Conservation (phyloP, 805 yeast species). For the Pichia ethanolica region DNA sequence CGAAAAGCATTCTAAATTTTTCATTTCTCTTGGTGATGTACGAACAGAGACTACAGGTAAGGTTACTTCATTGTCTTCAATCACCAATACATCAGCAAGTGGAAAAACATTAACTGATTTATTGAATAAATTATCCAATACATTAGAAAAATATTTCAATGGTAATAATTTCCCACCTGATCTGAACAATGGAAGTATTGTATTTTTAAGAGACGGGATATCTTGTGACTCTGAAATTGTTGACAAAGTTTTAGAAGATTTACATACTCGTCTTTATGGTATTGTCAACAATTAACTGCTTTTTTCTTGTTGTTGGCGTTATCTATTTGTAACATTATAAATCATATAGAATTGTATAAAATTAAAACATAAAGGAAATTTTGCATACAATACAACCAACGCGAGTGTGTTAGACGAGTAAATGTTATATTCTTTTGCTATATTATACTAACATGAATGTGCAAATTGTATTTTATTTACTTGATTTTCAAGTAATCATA, state of each 20-base stretch:
- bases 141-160: slow-evolving; percentile 12
- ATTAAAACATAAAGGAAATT: too few species aligned
- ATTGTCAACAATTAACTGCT: background rate
- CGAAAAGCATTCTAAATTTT: slow-evolving; percentile 15
- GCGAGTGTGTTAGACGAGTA: too few species aligned
- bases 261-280: slow-evolving; percentile 4
- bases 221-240: slow-evolving; percentile 21
- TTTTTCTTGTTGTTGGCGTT: too few species aligned
- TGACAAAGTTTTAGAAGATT: slow-evolving; percentile 9
- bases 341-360: too few species aligned
- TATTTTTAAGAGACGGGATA: slow-evolving; percentile 19
- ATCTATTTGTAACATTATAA: too few species aligned
- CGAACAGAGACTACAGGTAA: background rate
- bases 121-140: slow-evolving; percentile 7
- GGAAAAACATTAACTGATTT: slow-evolving; percentile 12
- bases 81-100: background rate
- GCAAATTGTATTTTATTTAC: too few species aligned
- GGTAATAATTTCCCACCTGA: slow-evolving; percentile 14
- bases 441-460: too few species aligned
- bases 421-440: too few species aligned
- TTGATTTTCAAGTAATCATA: background rate
- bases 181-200: slow-evolving; percentile 10
- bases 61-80: background rate
- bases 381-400: too few species aligned
- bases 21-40: slow-evolving; percentile 17